Evolutionary conservation across 306 rosid species (phyloP).

Genomic region (barrel medic (Medicago truncatula)): DNA sequence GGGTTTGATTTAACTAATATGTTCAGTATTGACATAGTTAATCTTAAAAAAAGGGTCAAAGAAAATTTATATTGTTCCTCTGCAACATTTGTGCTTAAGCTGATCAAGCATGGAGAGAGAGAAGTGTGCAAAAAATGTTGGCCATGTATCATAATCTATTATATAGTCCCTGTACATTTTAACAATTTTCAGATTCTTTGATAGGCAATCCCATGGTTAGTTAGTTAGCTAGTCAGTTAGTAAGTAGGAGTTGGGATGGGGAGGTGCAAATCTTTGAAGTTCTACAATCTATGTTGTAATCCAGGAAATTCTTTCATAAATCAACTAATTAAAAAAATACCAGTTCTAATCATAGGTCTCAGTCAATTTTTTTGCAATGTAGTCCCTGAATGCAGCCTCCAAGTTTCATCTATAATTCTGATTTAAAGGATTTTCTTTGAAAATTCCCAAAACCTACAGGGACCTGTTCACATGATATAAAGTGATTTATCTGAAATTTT

Average conservation of each 20-base stretch:
- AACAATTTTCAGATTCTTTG: background rate
- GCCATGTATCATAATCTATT: background rate
- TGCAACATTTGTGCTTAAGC: conserved; percentile 5
- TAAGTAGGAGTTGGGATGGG: background rate
- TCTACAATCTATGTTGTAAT: background rate
- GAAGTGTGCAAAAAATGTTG: background rate
- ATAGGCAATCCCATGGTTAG: background rate
- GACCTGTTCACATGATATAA: background rate
- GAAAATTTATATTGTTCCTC: background rate
- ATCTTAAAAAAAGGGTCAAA: background rate
- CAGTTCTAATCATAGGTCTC: background rate
- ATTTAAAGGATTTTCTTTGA: background rate
- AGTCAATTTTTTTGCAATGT: background rate
- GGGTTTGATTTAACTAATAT: conserved; percentile 18
- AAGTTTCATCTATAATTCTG: conserved; percentile 16
- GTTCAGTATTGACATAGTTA: conserved; percentile 4
- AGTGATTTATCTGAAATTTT: background rate
- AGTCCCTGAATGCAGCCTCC: background rate
- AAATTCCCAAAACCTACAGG: background rate
- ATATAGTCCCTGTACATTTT: background rate
- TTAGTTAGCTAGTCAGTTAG: background rate
- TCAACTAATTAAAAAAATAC: no score
- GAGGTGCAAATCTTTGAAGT: background rate
- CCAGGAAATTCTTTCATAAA: background rate
- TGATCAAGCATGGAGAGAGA: background rate